Evolutionary conservation across 2,329 filamentous ascomycete genomes (phyloP), one percentile per base, ranked within the genome.

Genomic region (Neonectria faginata): DNA sequence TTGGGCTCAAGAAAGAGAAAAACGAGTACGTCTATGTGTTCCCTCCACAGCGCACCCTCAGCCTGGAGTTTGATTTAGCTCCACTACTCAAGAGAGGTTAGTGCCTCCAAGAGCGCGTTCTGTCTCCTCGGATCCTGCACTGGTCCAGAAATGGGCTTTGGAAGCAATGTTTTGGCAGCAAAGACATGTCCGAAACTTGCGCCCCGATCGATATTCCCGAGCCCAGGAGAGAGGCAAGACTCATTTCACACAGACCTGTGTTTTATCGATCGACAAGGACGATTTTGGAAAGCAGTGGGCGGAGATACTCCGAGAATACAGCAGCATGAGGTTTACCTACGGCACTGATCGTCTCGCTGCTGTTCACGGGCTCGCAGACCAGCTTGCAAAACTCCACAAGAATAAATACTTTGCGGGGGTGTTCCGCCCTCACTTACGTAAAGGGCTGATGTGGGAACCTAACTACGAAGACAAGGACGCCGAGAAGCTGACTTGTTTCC

Each of bases 91-190:
- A 16, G 2, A 36, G 50, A 10, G 48, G 45, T 4, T 60, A 50
- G 57, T 92, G 39, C 25, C 22, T 45, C 25, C 57, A 60, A 18
- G 57, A 60, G n/a, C 25, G 25, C 20, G 3, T 54, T n/a, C 50
- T 60, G 0, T 33, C 57, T 9, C 33, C 33, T 9, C 57, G 50
- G 5, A 60, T 36, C 11, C 48, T 60, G 10, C 57, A 53, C 33
- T 60, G 47, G 36, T 31, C 48, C 1, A 25, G 20, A 11, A 45
- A 33, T 22, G 39, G 16, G n/a, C 22, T 60, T 9, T 36, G 39
- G 11, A 54, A 39, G 48, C 33, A 60, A 29, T 54, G 57, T 39
- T 25, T 16, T 18, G 20, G n/a, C 41, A 33, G 41, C 22, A 33
- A 14, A 27, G 20, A 56, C 12, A 45, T 33, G 4, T 11, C 9